Percentiles rank a stretch among this genome's conserved stretches.
These are phyloP conservation scores for Kwoniella sp. DNA, from an alignment of 768 basidiomycete species.

Conservation along the genomic window DNA sequence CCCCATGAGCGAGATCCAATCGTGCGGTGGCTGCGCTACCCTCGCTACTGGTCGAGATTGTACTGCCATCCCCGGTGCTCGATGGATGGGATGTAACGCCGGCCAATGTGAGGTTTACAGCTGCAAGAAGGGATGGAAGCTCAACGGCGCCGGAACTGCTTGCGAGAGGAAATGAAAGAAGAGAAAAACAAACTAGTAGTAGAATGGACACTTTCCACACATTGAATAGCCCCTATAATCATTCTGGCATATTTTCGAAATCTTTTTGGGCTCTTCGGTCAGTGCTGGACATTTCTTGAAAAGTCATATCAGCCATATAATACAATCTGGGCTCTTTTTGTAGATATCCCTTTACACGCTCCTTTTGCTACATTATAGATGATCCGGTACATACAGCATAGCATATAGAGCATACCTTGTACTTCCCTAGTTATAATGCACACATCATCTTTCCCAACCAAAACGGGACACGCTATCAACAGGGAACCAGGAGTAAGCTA, in stretches of 20 bases:
- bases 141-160: slow-evolving; percentile 20
- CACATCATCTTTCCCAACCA: not conserved
- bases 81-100: slow-evolving; percentile 70
- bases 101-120: slow-evolving; percentile 55
- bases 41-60: slow-evolving; percentile 72
- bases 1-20: slow-evolving; percentile 64
- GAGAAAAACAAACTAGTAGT: not conserved
- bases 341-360: not conserved
- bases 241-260: no score
- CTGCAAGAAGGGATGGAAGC: slow-evolving; percentile 41
- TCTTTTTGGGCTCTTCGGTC: slow-evolving; percentile 2
- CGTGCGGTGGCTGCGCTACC: slow-evolving; percentile 74
- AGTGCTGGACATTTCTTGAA: not conserved
- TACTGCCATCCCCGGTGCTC: slow-evolving; percentile 65
- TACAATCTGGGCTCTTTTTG: not conserved
- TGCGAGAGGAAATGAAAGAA: slow-evolving; percentile 12
- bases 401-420: not conserved
- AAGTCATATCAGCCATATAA: not conserved
- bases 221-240: no score
- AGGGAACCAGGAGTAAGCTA: no score
- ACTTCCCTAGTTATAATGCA: slow-evolving; percentile 1
- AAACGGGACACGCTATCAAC: no score
- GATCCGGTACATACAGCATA: not conserved
- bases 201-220: not conserved
- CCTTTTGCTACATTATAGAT: not conserved